Evolutionary conservation across 371 early-diverging fungal genomes (phyloP), one percentile per base, ranked within the genome.

Genomic region (Rhizopus delemar): DNA sequence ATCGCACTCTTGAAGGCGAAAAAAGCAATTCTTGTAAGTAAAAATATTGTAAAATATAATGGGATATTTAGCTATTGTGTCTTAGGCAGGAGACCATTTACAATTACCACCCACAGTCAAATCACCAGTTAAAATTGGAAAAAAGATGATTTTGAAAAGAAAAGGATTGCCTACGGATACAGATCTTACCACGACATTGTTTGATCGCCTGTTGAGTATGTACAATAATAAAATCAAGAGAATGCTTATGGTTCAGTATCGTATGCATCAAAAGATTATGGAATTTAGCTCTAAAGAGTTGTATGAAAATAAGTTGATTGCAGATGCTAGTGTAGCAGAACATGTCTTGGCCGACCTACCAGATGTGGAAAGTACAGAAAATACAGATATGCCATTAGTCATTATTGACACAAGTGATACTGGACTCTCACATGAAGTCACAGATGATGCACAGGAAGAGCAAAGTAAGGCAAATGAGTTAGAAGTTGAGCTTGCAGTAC

Each of bases 101-200:
- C 99, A 99, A 66, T 73, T 99, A 34, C 92, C 94, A 5, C 95
- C 95, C 0, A 93, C 93, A 1, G 80, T 92, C 51, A 86, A 88
- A 64, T 75, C 80, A 22, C 73, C 70, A 46, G 9, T 46, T 51
- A 48, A 61, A 51, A 8, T 22, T 34, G 55, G 59, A 46, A 46
- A 66, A 55, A 50, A 65, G 55, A 43, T 41, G 49, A 8, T 36
- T 9, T 57, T 57, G 38, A 60, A 65, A 32, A 61, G 64, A 31
- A 69, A 32, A 4, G 68, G 57, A 8, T 54, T 74, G 3, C 57
- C 69, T 7, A 70, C 62, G 5, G 63, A 65, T 5, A 63, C 69
- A 6, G 75, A 74, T 57, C 53, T 81, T 28, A 67, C 70, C 7
- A 70, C 68, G 13, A 75, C 82, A 0, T 64, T 95, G 41, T 95